Conservation (phyloP, 208 protist species). For the Leptomonas seymouri region DNA sequence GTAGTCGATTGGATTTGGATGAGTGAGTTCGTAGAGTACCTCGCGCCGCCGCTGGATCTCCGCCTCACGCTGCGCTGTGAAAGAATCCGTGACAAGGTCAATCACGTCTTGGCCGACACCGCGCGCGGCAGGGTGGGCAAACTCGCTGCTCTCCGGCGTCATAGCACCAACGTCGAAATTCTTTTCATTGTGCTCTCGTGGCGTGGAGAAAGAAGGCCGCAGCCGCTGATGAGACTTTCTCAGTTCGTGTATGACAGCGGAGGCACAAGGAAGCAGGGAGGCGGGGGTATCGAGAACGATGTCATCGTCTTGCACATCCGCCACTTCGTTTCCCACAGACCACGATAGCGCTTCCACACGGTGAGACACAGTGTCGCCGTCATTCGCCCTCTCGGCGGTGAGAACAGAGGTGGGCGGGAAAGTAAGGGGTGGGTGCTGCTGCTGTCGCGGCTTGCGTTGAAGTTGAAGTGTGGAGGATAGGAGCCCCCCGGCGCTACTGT, state of each 20-base stretch:
- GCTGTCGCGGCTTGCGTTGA: neutral
- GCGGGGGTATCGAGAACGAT: slow-evolving; percentile 51
- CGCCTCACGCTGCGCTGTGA: slow-evolving; percentile 65
- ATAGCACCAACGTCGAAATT: neutral
- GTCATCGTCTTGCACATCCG: slow-evolving; percentile 51
- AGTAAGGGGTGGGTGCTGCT: neutral
- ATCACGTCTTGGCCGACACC: slow-evolving; percentile 80
- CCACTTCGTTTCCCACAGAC: neutral
- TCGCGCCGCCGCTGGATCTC: slow-evolving; percentile 59
- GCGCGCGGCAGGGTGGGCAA: slow-evolving; percentile 54
- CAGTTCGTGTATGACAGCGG: slow-evolving; percentile 11
- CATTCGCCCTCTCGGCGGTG: neutral
- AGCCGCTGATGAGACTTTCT: neutral
- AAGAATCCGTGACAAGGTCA: slow-evolving; percentile 87
- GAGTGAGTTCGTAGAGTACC: slow-evolving; percentile 84
- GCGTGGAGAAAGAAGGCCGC: neutral
- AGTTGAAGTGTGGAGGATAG: neutral
- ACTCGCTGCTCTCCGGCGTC: slow-evolving; percentile 29
- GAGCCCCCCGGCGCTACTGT: neutral
- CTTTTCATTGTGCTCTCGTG: neutral
- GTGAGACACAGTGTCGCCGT: neutral
- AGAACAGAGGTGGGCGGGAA: neutral
- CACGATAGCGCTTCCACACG: slow-evolving; percentile 3
- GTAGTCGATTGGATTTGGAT: slow-evolving; percentile 85
- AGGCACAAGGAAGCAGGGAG: slow-evolving; percentile 30